Percentiles rank a stretch among this genome's conserved stretches.
Evolutionary conservation across 768 basidiomycete species (phyloP).

Genomic region (Cystofilobasidium bisporidii): DNA sequence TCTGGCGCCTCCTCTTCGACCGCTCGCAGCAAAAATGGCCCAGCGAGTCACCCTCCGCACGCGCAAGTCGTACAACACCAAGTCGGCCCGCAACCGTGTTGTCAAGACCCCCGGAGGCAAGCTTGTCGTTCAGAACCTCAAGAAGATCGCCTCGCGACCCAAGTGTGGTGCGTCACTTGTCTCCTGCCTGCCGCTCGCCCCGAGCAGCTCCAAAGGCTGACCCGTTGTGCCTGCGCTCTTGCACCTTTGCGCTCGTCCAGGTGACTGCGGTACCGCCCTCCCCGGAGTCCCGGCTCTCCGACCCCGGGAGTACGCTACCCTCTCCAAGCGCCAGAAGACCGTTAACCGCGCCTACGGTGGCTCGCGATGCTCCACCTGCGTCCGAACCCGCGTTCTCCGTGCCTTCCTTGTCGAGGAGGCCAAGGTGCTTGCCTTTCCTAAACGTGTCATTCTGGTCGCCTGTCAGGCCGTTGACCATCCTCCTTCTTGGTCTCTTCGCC

Average conservation of each 20-base stretch:
- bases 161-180: constrained; percentile 31
- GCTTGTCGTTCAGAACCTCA: constrained; percentile 94
- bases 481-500: too few species aligned
- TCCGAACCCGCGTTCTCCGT: constrained; percentile 67
- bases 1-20: too few species aligned
- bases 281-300: constrained; percentile 95
- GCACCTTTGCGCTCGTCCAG: constrained; percentile 54
- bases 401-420: constrained; percentile 99
- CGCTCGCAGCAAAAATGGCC: constrained; percentile 57
- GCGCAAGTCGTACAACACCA: constrained; percentile 95
- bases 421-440: constrained; percentile 43
- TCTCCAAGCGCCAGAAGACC: constrained; percentile 95
- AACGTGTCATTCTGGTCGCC: neutral
- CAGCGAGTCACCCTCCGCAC: constrained; percentile 99
- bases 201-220: neutral
- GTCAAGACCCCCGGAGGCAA: constrained; percentile 90
- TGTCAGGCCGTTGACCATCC: too few species aligned
- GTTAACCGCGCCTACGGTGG: constrained; percentile 95
- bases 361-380: constrained; percentile 85
- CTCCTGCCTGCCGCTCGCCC: too few species aligned
- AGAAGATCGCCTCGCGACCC: constrained; percentile 62
- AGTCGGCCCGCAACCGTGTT: constrained; percentile 85
- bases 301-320: constrained; percentile 86
- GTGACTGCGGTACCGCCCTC: constrained; percentile 91
- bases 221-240: too few species aligned